Conservation (phyloP, 352 stramenopile species). For the Pythium monospermum region DNA sequence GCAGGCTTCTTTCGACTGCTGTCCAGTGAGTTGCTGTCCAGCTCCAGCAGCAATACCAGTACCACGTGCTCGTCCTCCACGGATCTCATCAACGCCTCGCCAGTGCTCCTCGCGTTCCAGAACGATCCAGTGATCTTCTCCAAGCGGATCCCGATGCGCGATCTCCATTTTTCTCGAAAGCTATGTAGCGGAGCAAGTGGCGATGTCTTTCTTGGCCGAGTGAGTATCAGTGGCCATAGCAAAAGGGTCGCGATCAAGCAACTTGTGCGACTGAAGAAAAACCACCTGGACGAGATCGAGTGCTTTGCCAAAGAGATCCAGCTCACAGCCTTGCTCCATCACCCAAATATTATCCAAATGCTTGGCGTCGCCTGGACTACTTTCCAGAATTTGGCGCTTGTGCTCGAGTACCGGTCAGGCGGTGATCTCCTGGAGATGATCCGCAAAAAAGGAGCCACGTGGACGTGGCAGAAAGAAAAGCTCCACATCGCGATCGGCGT, state of each 20-base stretch:
- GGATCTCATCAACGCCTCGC: slow-evolving; percentile 38
- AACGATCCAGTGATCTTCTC: slow-evolving; percentile 36
- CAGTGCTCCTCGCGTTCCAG: slow-evolving; percentile 46
- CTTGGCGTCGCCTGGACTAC: slow-evolving; percentile 56
- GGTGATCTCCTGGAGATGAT: slow-evolving; percentile 37
- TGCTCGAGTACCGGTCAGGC: slow-evolving; percentile 39
- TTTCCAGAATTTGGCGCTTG: slow-evolving; percentile 47
- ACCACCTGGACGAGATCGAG: slow-evolving; percentile 47
- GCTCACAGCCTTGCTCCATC: slow-evolving; percentile 39
- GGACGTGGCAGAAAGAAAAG: slow-evolving; percentile 47
- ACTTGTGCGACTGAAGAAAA: slow-evolving; percentile 29
- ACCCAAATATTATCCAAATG: slow-evolving; percentile 54
- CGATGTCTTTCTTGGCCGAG: slow-evolving; percentile 38
- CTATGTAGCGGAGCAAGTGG: slow-evolving; percentile 31
- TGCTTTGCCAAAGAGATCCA: slow-evolving; percentile 51
- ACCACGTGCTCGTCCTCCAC: slow-evolving; percentile 30
- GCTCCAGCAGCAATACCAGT: not conserved
- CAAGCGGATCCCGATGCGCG: slow-evolving; percentile 48
- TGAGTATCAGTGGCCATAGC: too few species aligned
- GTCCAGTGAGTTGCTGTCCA: not conserved
- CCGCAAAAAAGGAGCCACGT: slow-evolving; percentile 13
- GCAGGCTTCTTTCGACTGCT: too few species aligned
- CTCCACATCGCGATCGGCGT: slow-evolving; percentile 42
- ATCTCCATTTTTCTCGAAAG: slow-evolving; percentile 35
- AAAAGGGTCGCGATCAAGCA: slow-evolving; percentile 46